Percentiles rank a stretch among this genome's conserved stretches.
Evolutionary conservation across 1,284 basidiomycete species (phyloP).

Genomic region (Rhodotorula sp.): DNA sequence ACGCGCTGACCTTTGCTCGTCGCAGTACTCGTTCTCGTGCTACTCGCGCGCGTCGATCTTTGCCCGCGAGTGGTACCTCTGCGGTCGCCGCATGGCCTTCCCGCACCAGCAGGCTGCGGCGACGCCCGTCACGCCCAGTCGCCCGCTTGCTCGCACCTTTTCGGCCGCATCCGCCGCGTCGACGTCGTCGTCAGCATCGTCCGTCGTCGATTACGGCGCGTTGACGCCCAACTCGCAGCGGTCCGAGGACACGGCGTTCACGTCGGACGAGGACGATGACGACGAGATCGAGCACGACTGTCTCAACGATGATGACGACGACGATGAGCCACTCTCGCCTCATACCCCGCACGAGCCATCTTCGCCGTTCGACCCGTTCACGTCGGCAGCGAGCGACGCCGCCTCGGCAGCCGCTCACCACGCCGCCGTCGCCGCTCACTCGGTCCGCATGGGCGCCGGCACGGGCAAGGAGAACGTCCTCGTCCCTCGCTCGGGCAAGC

Average conservation of each 20-base stretch:
- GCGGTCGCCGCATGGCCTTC: constrained; percentile 52
- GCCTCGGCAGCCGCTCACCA: constrained; percentile 1
- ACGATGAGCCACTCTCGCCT: constrained; percentile 25
- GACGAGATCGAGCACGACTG: constrained; percentile 16
- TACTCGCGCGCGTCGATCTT: constrained; percentile 91
- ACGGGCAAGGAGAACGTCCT: too few species aligned
- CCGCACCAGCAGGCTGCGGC: constrained; percentile 34
- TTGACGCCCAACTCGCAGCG: constrained; percentile 16
- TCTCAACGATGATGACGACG: constrained; percentile 19
- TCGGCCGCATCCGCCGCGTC: constrained; percentile 26
- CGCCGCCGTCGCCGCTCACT: constrained; percentile 5
- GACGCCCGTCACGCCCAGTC: constrained; percentile 41
- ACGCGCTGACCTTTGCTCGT: not conserved
- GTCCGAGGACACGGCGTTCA: constrained; percentile 25
- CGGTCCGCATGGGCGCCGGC: too few species aligned
- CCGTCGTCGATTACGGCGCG: constrained; percentile 7
- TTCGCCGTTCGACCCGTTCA: constrained; percentile 25
- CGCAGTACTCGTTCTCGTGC: constrained; percentile 80
- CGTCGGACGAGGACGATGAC: constrained; percentile 27
- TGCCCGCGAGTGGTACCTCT: constrained; percentile 82
- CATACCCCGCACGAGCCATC: constrained; percentile 39
- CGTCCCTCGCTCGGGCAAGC: not conserved
- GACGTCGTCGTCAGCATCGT: constrained; percentile 10
- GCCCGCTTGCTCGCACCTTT: constrained; percentile 13
- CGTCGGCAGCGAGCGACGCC: not conserved